Evolutionary conservation across 139 green algal genomes (phyloP), one percentile per base, ranked within the genome.

Genomic region (Micractinium conductrix): DNA sequence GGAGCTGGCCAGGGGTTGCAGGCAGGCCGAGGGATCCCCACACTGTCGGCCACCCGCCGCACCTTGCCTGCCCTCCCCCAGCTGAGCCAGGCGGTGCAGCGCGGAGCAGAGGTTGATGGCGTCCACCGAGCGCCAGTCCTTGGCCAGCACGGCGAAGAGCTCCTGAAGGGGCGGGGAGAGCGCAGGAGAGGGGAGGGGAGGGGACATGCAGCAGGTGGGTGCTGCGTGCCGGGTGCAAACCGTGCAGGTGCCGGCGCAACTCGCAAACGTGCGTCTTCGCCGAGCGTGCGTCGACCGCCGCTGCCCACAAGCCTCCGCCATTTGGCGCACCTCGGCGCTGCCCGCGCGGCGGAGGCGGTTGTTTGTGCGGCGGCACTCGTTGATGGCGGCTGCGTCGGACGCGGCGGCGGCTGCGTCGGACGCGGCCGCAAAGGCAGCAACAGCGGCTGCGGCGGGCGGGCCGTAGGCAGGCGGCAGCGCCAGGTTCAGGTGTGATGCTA

Each of bases 61-160:
- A 5, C 35, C 74, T 2, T 38, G 55, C 28, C 28, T 10, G 2
- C 24, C 55, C 38, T 82, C 55, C 22, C 58, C 76, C 58, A 82
- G 40, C 24, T 38, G 43, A 2, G 55, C 40, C 38, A 82, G 76
- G 4, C 38, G 76, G 38, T 73, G 55, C 37, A 82, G 44, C 19
- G 55, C 37, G 40, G 58, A 5, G 26, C 58, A 26, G 28, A 82
- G 58, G 55, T 82, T 82, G 55, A 72, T 82, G 55, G 24, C n/a
- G 58, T 82, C 76, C 38, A 82, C 19, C 22, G n/a, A 26, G 40
- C 55, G 53, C 76, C 76, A 82, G 58, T 40, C 28, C 35, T 71
- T 22, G 0, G 38, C 30, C 38, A 71, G 58, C 10, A 17, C 37
- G 2, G 5, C 9, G 17, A 71, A 71, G 3, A 82, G 3, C 33